Conservation (phyloP, 371 early-diverging fungal genomes). For the Entomophthora muscae region DNA sequence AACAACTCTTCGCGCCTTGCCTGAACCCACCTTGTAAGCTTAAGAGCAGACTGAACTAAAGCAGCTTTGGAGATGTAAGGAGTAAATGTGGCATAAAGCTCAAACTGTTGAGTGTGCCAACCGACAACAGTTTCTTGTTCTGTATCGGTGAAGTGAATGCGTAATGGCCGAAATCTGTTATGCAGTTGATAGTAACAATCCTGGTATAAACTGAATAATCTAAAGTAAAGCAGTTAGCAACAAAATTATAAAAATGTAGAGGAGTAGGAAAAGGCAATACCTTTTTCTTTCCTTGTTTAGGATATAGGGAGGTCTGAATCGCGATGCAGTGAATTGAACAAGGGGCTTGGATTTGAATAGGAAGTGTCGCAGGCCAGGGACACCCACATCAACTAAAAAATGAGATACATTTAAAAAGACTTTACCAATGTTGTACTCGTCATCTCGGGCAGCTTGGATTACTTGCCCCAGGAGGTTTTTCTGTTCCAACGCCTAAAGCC, state of each 20-base stretch:
- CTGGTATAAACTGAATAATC: not conserved
- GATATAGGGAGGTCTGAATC: not conserved
- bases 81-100: not conserved
- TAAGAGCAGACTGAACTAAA: not conserved
- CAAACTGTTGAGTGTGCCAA: slow-evolving; percentile 3
- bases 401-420: not conserved
- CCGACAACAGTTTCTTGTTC: not conserved
- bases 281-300: not conserved
- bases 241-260: not conserved
- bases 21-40: not conserved
- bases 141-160: not conserved
- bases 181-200: not conserved
- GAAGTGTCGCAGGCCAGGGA: slow-evolving; percentile 6
- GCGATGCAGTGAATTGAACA: not conserved
- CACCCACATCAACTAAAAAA: not conserved
- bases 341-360: not conserved
- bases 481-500: not conserved
- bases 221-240: not conserved
- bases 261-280: not conserved
- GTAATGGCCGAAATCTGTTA: not conserved
- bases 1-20: not conserved
- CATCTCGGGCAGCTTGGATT: not conserved
- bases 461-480: not conserved
- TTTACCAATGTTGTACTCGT: not conserved
- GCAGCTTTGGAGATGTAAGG: slow-evolving; percentile 1